Evolutionary conservation across 441 rosid genomes (phyloP).

Genomic region (Adansonia madagascariensis): DNA sequence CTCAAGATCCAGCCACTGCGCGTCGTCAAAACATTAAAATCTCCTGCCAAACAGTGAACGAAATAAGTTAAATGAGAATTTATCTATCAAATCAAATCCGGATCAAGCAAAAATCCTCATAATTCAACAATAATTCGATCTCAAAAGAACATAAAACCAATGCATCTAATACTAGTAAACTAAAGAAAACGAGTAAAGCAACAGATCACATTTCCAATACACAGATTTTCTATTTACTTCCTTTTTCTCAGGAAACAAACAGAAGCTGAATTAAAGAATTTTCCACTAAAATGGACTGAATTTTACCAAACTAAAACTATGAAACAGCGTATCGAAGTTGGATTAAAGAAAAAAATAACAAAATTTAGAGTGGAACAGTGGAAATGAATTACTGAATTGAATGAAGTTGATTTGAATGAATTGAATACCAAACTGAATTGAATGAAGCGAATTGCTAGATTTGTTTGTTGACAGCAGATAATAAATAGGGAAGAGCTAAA

Average conservation of each 20-base stretch:
- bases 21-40: conserved; percentile 68
- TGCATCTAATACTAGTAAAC: conserved; percentile 17
- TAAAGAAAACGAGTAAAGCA: neutral
- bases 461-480: conserved; percentile 18
- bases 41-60: conserved; percentile 42
- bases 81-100: conserved; percentile 29
- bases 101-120: conserved; percentile 37
- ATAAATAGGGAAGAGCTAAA: conserved; percentile 30
- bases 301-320: conserved; percentile 1
- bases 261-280: neutral
- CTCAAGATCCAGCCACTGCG: conserved; percentile 60
- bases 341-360: conserved; percentile 15
- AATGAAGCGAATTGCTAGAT: no score
- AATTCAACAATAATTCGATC: conserved; percentile 17
- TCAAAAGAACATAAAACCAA: conserved; percentile 13
- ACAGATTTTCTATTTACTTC: neutral
- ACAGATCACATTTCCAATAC: conserved; percentile 19
- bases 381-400: neutral
- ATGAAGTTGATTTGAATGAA: neutral
- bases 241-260: neutral
- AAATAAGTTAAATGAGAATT: conserved; percentile 18
- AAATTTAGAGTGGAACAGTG: neutral
- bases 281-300: conserved; percentile 9
- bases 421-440: no score
- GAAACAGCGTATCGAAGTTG: conserved; percentile 23